Conservation (phyloP, 768 basidiomycete species). For the Dictyophora rubrovolvata region DNA sequence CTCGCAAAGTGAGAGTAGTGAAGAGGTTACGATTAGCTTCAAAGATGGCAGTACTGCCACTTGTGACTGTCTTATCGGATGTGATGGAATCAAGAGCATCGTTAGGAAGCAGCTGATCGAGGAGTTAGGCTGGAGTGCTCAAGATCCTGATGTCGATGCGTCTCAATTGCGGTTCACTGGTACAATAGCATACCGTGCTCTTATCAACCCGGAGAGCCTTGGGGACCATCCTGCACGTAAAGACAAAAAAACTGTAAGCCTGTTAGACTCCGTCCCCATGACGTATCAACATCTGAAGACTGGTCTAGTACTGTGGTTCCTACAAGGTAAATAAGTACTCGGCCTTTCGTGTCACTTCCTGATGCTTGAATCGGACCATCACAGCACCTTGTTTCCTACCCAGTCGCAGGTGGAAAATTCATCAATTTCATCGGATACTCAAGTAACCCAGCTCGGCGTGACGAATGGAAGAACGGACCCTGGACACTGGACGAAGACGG, state of each 20-base stretch:
- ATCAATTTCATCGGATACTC: not conserved
- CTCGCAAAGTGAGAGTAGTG: not conserved
- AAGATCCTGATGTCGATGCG: slow-evolving; percentile 30
- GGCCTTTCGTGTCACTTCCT: not conserved
- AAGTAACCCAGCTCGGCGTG: not conserved
- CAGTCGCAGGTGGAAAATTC: not conserved
- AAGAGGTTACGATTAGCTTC: slow-evolving; percentile 25
- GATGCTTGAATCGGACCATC: not conserved
- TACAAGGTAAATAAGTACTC: not conserved
- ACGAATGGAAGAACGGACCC: not conserved
- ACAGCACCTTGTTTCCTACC: not conserved
- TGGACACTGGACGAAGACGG: not conserved
- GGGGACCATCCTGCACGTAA: not conserved
- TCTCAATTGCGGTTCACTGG: slow-evolving; percentile 45
- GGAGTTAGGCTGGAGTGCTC: slow-evolving; percentile 16
- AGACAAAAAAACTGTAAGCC: not conserved
- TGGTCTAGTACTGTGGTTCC: not conserved
- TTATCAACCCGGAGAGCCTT: slow-evolving; percentile 40
- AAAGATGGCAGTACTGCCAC: slow-evolving; percentile 22
- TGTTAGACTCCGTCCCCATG: not conserved
- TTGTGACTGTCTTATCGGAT: slow-evolving; percentile 22
- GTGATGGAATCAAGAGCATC: slow-evolving; percentile 23
- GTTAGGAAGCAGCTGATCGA: slow-evolving; percentile 24
- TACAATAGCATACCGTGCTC: slow-evolving; percentile 33
- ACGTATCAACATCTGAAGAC: not conserved